Evolutionary conservation across 768 basidiomycete genomes (phyloP), one percentile per base, ranked within the genome.

Genomic region (Porphyrellus cyaneotinctus): DNA sequence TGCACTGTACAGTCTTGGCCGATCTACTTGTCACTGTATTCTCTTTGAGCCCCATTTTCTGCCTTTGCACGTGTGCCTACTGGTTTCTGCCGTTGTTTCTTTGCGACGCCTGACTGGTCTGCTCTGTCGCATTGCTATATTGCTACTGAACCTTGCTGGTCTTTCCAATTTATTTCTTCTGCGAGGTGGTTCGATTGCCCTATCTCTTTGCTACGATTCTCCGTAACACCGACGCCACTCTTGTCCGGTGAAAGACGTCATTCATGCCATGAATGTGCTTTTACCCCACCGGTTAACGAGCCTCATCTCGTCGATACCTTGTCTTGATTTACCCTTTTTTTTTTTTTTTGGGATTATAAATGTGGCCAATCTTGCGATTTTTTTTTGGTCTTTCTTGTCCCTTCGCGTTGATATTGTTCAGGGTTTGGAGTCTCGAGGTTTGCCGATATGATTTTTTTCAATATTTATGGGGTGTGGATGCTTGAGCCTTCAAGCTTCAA

Each of bases 241-340:
- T 49, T 37, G 18, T 43, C 52, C 38, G 20, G 53, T 62, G 51
- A 64, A 69, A 56, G 59, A 49, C 38, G 2, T 23, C 59, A 49
- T 50, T 50, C 51, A 51, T 47, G 30, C 30, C 23, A 51, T 53
- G 65, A 51, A 57, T 55, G 53, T 52, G 50, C 58, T 69, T 67
- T 63, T 49, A 61, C 63, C 14, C 37, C 50, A 58, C 67, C 56
- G 65, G 63, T 42, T 47, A 71, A 69, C 68, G 68, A 71, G 68
- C 69, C 69, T 70, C 68, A 58, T 56, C 67, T 69, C 68, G 68
- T 69, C 52, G 56, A 69, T 69, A 69, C 68, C 68, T 56, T 54
- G 22, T 41, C 32, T 41, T 44, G 41, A 32, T 26, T 11, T 28
- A 2, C 10, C 6, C 23, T 4, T 2, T 31, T 44, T 54, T 36